Evolutionary conservation across 805 yeast genomes (phyloP).

Genomic region (Candida insectalens): DNA sequence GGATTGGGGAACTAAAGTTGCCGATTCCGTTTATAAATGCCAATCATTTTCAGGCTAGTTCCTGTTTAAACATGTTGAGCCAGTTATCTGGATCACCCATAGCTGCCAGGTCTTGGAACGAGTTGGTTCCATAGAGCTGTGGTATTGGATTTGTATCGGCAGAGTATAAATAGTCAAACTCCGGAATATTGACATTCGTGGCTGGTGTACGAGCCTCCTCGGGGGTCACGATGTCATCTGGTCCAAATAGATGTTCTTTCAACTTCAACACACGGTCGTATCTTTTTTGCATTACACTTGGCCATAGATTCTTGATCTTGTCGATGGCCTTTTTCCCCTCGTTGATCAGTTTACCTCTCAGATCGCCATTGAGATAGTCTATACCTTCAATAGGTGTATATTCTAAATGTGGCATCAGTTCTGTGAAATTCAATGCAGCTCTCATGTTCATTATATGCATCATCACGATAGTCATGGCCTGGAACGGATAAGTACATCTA

Average conservation of each 20-base stretch:
- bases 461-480: conserved; percentile 15
- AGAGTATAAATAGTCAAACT: no score
- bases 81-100: no score
- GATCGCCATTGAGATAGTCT: conserved; percentile 9
- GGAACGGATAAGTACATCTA: conserved; percentile 16
- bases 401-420: neutral
- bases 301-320: neutral
- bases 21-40: conserved; percentile 19
- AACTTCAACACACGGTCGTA: neutral
- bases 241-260: no score
- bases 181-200: no score
- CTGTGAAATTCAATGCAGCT: neutral
- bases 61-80: no score
- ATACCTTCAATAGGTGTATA: conserved; percentile 1
- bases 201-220: no score
- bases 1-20: conserved; percentile 29
- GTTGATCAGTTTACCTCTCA: conserved; percentile 8
- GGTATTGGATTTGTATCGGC: no score
- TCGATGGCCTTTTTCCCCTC: neutral
- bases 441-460: conserved; percentile 10
- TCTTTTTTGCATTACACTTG: neutral
- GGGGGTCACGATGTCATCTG: no score
- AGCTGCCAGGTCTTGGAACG: no score
- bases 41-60: no score
- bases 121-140: no score